Conservation (phyloP, 495 filamentous ascomycete species). For the Lasiosphaeris hirsuta region DNA sequence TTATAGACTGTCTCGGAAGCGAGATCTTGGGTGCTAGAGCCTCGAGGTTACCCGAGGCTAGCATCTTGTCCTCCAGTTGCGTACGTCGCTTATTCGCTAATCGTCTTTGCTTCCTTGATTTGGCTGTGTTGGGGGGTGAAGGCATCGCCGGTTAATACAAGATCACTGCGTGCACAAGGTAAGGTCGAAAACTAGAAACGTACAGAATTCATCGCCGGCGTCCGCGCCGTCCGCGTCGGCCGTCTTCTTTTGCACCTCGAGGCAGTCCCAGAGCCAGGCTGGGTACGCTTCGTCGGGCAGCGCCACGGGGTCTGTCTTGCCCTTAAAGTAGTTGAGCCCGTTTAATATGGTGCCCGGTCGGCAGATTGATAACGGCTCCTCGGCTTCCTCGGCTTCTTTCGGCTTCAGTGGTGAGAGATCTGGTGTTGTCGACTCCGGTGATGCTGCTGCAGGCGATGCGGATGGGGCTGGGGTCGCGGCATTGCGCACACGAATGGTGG, state of each 20-base stretch:
- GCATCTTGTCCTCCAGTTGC: constrained; percentile 58
- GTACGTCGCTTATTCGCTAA: constrained; percentile 65
- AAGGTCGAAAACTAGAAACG: constrained; percentile 29
- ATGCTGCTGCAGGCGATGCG: constrained; percentile 12
- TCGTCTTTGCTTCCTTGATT: constrained; percentile 73
- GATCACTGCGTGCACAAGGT: background rate
- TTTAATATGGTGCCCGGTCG: constrained; percentile 68
- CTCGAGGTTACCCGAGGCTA: constrained; percentile 62
- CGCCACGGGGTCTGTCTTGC: constrained; percentile 64
- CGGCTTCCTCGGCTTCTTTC: constrained; percentile 20
- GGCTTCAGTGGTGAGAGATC: constrained; percentile 24
- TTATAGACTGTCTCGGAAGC: constrained; percentile 76
- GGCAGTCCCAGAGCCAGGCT: constrained; percentile 80
- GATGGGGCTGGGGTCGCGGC: constrained; percentile 26
- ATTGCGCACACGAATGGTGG: constrained; percentile 24
- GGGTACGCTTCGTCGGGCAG: constrained; percentile 84
- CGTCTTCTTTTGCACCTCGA: constrained; percentile 54
- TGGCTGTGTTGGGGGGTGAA: constrained; percentile 47
- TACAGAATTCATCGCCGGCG: constrained; percentile 71
- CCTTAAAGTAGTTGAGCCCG: constrained; percentile 86
- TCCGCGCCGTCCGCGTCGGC: constrained; percentile 36
- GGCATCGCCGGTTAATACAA: no score
- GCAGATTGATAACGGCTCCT: constrained; percentile 40
- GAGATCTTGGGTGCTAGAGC: constrained; percentile 71
- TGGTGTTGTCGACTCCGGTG: constrained; percentile 12